Percentiles rank a stretch among this genome's conserved stretches.
phyloP scores from a whole-genome alignment of 2,329 filamentous ascomycete genomes.

The Fusarium proliferatum region DNA sequence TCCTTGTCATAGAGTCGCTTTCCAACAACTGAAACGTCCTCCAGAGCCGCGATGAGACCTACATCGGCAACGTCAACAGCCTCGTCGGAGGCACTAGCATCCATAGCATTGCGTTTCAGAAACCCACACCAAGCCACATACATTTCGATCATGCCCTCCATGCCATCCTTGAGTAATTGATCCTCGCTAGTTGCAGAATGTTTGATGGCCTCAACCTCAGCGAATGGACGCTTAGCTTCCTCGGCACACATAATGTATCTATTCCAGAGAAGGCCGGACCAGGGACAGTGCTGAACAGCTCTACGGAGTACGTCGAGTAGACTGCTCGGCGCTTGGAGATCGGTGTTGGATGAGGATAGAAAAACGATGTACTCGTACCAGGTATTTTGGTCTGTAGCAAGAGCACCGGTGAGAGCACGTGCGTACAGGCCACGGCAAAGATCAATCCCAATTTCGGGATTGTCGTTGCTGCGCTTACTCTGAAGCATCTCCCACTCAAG shows the following conservation, averaged over 20 bases:
- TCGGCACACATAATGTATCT: constrained; percentile 89
- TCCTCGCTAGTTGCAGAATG: constrained; percentile 89
- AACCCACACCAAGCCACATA: constrained; percentile 96
- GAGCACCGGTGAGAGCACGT: constrained; percentile 75
- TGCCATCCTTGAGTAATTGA: constrained; percentile 84
- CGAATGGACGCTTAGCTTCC: constrained; percentile 78
- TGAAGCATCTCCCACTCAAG: constrained; percentile 84
- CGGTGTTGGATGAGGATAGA: constrained; percentile 62
- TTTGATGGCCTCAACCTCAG: constrained; percentile 89
- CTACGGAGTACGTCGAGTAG: constrained; percentile 80
- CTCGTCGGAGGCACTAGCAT: constrained; percentile 78
- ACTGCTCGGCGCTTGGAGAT: constrained; percentile 52
- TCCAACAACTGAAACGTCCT: constrained; percentile 84
- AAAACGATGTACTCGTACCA: constrained; percentile 91
- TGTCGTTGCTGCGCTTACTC: constrained; percentile 62
- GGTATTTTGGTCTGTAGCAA: constrained; percentile 77
- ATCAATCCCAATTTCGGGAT: constrained; percentile 57
- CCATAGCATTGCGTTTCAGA: constrained; percentile 85
- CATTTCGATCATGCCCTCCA: constrained; percentile 90
- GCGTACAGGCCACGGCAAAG: constrained; percentile 78
- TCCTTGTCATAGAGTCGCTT: constrained; percentile 77
- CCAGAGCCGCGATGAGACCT: constrained; percentile 84
- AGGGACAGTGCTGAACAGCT: constrained; percentile 90
- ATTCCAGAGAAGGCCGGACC: constrained; percentile 92
- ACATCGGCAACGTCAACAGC: constrained; percentile 91